Percentiles rank a stretch among this genome's conserved stretches.
Conservation (phyloP, 371 early-diverging fungal species). For the Rhizopus sp. region DNA sequence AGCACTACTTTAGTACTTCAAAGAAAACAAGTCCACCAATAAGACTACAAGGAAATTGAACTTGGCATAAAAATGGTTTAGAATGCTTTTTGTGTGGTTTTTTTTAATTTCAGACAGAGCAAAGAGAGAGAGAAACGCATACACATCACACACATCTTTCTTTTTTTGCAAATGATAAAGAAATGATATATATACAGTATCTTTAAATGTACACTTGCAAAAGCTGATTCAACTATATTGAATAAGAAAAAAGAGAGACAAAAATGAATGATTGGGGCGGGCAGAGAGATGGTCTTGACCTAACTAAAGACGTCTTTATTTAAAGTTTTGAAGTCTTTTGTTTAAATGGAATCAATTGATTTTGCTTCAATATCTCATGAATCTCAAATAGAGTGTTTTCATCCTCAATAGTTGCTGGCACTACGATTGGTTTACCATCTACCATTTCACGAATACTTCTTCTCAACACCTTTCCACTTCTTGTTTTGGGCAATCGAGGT, state of each 20-base stretch:
- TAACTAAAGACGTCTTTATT: neutral
- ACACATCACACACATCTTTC: no score
- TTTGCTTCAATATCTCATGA: slow-evolving; percentile 29
- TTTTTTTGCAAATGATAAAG: no score
- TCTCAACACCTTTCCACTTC: slow-evolving; percentile 90
- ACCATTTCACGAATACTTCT: slow-evolving; percentile 78
- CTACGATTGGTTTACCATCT: slow-evolving; percentile 57
- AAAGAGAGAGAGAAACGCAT: no score
- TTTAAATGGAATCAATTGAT: slow-evolving; percentile 12
- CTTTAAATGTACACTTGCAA: no score
- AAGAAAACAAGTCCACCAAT: slow-evolving; percentile 2
- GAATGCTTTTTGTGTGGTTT: no score
- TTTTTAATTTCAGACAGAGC: no score
- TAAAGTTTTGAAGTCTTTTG: slow-evolving; percentile 1
- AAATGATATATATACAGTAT: no score
- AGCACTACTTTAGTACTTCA: neutral
- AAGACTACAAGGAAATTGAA: no score
- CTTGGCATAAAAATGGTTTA: slow-evolving; percentile 3
- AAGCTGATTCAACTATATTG: neutral
- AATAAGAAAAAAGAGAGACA: slow-evolving; percentile 1
- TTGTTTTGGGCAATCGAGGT: slow-evolving; percentile 87
- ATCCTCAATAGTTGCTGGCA: slow-evolving; percentile 88
- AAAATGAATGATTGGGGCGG: neutral
- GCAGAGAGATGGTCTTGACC: no score
- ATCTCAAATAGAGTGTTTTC: slow-evolving; percentile 63